Evolutionary conservation across 2,329 filamentous ascomycete species (phyloP).

Genomic region (Helminthosporium solani): DNA sequence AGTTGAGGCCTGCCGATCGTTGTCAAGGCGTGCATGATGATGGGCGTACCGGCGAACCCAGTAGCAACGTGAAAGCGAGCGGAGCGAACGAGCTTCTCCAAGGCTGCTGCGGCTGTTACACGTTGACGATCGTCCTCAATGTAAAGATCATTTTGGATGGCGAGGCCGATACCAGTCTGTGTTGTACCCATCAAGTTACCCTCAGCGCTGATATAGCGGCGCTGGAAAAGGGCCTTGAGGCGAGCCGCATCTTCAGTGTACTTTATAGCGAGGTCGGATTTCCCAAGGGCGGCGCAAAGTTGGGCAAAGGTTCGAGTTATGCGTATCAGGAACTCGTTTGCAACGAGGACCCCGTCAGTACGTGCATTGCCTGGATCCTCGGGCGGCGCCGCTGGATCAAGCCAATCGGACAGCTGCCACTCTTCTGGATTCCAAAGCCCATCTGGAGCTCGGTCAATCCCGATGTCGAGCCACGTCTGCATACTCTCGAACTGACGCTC

Average conservation of each 20-base stretch:
- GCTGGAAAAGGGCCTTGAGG: constrained; percentile 26
- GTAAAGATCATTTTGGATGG: constrained; percentile 16
- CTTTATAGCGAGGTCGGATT: constrained; percentile 16
- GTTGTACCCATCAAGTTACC: constrained; percentile 16
- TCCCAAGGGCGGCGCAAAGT: constrained; percentile 26
- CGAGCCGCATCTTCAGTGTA: constrained; percentile 21
- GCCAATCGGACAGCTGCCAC: constrained; percentile 46
- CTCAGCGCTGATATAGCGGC: constrained; percentile 13
- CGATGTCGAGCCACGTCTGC: constrained; percentile 40
- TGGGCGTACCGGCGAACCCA: constrained; percentile 20
- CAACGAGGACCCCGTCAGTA: constrained; percentile 39
- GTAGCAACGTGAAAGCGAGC: constrained; percentile 18
- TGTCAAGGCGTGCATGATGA: constrained; percentile 16
- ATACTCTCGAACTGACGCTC: constrained; percentile 40
- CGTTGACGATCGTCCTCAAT: background rate
- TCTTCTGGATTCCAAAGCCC: constrained; percentile 39
- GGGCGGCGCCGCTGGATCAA: constrained; percentile 43
- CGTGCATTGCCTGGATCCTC: constrained; percentile 36
- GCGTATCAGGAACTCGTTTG: constrained; percentile 43
- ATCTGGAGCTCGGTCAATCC: constrained; percentile 31
- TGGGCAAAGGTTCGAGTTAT: constrained; percentile 32
- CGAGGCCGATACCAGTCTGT: constrained; percentile 19
- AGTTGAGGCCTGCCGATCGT: constrained; percentile 16
- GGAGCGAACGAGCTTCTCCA: constrained; percentile 13
- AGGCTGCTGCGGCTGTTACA: constrained; percentile 8